Base-by-base conservation (phyloP, 1,284 basidiomycete species). In the Inonotus obliquus region DNA sequence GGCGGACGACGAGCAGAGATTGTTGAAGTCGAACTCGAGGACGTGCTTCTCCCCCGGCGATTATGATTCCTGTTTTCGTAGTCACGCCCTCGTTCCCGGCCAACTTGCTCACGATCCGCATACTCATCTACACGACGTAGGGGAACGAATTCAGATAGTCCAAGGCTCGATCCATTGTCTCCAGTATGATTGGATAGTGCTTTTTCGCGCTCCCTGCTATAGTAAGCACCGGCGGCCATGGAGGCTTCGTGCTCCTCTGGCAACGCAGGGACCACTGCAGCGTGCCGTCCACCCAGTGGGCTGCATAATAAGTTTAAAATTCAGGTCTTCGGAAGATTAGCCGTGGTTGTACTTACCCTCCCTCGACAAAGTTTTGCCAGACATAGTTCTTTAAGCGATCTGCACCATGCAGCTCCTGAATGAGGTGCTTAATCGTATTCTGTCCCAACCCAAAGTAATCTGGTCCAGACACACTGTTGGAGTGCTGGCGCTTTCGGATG, bases 401-500 rank as follows among this genome's bases (percentile, higher is more conserved):
- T 13, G 91, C 85, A 60, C 82, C 82, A 2, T 85, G 83, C 29
- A 92, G 76, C 71, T 91, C 85, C 72, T 92, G 90, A 25, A 92
- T 89, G 54, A 92, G 79, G 69, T 90, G 87, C 73, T 92, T 92
- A 76, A 92, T 91, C 9, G 87, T 87, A 69, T 91, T 91, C 72
- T 91, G 87, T 3, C 87, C 87, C 10, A 92, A 76, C 6, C 91
- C 91, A 69, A 90, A 92, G 72, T 92, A 91, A 73, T 92, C 90
- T 10, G 89, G 90, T 0, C 89, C 90, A 2, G 90, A 92, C 13
- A 92, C 89, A 9, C 87, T 89, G 71, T 92, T 92, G 47, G 85
- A 88, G 68, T 91, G 90, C 65, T 89, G 86, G 23, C 88, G 79
- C 69, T 88, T 85, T 54, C 89, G 82, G 63, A 92, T 84, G 48